Evolutionary conservation across 352 stramenopile genomes (phyloP), one percentile per base, ranked within the genome.

Genomic region (Blastocystis sp.): DNA sequence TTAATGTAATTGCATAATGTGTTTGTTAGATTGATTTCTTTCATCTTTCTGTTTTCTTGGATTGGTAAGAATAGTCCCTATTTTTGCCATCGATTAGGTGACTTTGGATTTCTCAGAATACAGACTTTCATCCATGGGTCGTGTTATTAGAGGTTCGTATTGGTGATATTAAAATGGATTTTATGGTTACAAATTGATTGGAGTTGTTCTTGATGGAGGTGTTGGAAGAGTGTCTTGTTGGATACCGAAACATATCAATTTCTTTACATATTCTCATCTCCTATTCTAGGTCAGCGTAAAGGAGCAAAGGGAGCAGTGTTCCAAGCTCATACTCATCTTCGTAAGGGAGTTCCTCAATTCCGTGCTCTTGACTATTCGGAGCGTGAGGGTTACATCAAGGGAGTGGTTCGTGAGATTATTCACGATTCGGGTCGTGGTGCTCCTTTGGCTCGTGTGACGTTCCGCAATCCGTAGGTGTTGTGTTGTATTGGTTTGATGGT

Each of bases 361-460:
- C 92, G 93, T 89, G 83, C 91, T 58, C 89, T 95, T 29, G 93
- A 96, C 93, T 98, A 96, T 90, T 93, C 96, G 16, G 93, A 96
- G 90, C 92, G 93, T 89, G 90, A 96, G 73, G 12, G 65, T 35
- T 77, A 37, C 49, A 24, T 98, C 92, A 97, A 97, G 91, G 96
- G 96, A 81, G 94, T 98, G 49, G 91, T 99, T 80, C 98, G 98
- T 92, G 95, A 98, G 89, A 98, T 99, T 91, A 92, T 98, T 88
- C 95, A 99, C 89, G 96, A 99, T 91, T 94, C 95, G 29, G 95
- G 95, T 90, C 93, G 96, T 93, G 96, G 95, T 89, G 96, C 96
- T 35, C 96, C 96, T 24, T 90, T 99, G 27, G 95, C 95, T n/a
- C n/a, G n/a, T n/a, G n/a, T n/a, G n/a, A n/a, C n/a, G n/a, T n/a